These are phyloP conservation scores for Lachnellula subtilissima DNA, from an alignment of 2,329 filamentous ascomycete species.

Conservation along the genomic window DNA sequence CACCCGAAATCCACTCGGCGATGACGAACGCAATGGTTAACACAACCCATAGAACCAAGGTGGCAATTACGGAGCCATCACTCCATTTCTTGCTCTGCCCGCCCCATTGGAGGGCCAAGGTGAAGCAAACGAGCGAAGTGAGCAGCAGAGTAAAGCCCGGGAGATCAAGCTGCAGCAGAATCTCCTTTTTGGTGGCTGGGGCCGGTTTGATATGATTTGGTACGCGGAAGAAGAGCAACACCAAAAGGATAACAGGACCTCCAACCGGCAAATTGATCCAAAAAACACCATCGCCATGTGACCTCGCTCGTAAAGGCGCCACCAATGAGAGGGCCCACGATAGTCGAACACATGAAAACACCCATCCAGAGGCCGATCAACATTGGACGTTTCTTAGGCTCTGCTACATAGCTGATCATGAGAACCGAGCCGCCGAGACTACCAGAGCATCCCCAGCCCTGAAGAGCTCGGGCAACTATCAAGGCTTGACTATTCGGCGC, in stretches of 20 bases:
- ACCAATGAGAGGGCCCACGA: conserved; percentile 30
- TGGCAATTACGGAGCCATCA: conserved; percentile 35
- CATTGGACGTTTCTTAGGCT: conserved; percentile 28
- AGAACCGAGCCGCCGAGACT: conserved; percentile 36
- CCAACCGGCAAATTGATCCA: conserved; percentile 38
- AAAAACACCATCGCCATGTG: conserved; percentile 31
- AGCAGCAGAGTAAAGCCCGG: conserved; percentile 39
- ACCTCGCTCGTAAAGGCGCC: conserved; percentile 31
- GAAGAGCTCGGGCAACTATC: conserved; percentile 28
- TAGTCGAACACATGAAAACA: conserved; percentile 15
- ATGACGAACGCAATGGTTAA: conserved; percentile 31
- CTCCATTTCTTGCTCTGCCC: conserved; percentile 39
- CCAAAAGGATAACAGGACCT: conserved; percentile 19
- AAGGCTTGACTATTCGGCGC: conserved; percentile 26
- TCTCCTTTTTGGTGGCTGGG: conserved; percentile 34
- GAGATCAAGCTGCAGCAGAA: conserved; percentile 42
- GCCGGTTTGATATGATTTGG: conserved; percentile 33
- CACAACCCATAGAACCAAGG: conserved; percentile 32
- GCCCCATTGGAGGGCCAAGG: conserved; percentile 42
- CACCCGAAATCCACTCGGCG: conserved; percentile 36
- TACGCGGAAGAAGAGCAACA: conserved; percentile 39
- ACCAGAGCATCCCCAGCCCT: conserved; percentile 23
- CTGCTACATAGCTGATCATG: conserved; percentile 34
- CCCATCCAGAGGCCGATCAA: conserved; percentile 22
- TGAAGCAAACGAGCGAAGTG: conserved; percentile 36